Base-by-base conservation (phyloP, 495 filamentous ascomycete genomes). In the Cercophora scortea region DNA sequence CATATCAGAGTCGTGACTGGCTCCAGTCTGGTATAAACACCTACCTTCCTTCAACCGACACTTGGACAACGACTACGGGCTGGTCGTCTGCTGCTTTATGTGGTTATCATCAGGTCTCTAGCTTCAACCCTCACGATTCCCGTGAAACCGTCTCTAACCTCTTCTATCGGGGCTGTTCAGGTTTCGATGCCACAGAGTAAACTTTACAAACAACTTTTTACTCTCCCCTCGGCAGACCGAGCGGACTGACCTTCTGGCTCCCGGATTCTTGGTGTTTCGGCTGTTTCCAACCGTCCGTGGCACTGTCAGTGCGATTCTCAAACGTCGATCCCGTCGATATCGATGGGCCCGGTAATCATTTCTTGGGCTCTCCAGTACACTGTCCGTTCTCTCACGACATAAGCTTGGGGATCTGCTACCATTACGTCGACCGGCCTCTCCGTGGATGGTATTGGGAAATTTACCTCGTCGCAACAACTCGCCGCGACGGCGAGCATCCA, bases 291-390 rank as follows among this genome's bases (percentile, higher is more conserved):
- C 56, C 49, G 45, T 54, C 49, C 48, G 55, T 60, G 54, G 60
- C 47, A 48, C 58, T 49, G 63, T 63, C 61, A 60, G 58, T 66
- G 63, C 61, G 58, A 63, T 51, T 54, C 57, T 66, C 63, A 63
- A 63, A 63, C 63, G 63, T 61, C 63, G 61, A 66, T 66, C 63
- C 56, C 56, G 49, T 55, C 48, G 48, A 56, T 52, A 57, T 55
- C 48, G 48, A 56, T 52, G 58, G 52, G 50, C 52, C 55, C 49
- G 49, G 45, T 8, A 51, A 44, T 56, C 44, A 40, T 40, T 15
- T 39, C 33, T 41, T 42, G 52, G n/a, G 1, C 43, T 8, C 39
- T 35, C 7, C 40, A 11, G 32, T 41, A 18, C 18, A 15, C 36
- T 33, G 10, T 43, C 50, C 19, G 33, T 45, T 47, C 32, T 9